phyloP scores from a whole-genome alignment of 257 asterid genomes.

The Verbascum thapsus region DNA sequence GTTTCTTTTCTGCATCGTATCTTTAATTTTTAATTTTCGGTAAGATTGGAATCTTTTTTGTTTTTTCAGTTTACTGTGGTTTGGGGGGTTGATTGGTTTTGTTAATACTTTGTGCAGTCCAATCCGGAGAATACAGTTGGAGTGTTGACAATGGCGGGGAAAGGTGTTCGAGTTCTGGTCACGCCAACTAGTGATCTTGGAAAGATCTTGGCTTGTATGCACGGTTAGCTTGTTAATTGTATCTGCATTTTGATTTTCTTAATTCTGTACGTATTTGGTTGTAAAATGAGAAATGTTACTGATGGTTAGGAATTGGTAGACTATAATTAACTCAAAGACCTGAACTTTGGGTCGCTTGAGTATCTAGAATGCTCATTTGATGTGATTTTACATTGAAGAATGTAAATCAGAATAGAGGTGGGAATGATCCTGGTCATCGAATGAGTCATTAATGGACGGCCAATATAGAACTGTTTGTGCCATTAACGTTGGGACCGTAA shows the following conservation, averaged over 20 bases:
- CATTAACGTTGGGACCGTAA: not conserved
- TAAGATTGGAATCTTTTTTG: too few species aligned
- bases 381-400: slow-evolving; percentile 13
- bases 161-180: slow-evolving; percentile 91
- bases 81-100: not conserved
- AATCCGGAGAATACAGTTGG: slow-evolving; percentile 99
- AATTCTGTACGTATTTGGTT: not conserved
- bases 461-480: not conserved
- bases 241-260: not conserved
- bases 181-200: slow-evolving; percentile 99
- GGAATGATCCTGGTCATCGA: not conserved
- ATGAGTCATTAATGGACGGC: too few species aligned
- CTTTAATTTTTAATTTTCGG: too few species aligned
- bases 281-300: not conserved
- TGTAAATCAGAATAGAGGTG: not conserved
- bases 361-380: not conserved
- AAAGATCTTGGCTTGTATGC: slow-evolving; percentile 96
- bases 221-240: slow-evolving; percentile 57
- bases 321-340: not conserved
- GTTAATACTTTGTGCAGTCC: slow-evolving; percentile 44
- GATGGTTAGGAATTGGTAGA: slow-evolving; percentile 5
- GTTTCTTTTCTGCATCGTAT: slow-evolving; percentile 2
- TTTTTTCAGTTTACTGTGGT: too few species aligned
- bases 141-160: slow-evolving; percentile 94
- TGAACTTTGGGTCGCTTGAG: not conserved